A percentile compares a stretch with the other conserved stretches of the same genome.
Evolutionary conservation across 169 alveolate genomes (phyloP).

Genomic region (Cryptosporidium tyzzeri): DNA sequence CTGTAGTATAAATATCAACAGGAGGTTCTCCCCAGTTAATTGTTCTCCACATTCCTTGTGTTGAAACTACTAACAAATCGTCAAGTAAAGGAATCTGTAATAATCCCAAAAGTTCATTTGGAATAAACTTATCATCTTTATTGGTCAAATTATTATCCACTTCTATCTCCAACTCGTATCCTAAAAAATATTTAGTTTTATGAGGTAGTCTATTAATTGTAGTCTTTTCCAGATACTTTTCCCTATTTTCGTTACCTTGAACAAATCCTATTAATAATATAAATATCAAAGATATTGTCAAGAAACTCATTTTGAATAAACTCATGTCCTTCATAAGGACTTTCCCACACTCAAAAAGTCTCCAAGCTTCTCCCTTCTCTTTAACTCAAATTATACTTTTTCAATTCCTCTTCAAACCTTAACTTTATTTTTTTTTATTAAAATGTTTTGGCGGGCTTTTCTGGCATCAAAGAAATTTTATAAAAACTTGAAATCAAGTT

Average conservation of each 20-base stretch:
- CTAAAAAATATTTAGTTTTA: conserved; percentile 16
- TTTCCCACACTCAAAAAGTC: neutral
- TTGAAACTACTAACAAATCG: conserved; percentile 21
- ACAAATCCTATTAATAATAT: neutral
- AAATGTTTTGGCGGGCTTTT: conserved; percentile 3
- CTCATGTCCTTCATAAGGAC: neutral
- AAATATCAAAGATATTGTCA: neutral
- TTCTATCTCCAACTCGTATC: conserved; percentile 31
- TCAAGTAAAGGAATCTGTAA: neutral
- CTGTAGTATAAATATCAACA: conserved; percentile 6
- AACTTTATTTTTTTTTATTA: too few relatives aligned
- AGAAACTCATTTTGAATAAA: neutral
- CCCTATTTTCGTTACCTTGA: neutral
- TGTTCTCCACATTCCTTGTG: conserved; percentile 63
- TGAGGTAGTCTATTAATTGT: conserved; percentile 45
- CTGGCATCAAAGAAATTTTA: too few relatives aligned
- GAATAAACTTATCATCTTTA: neutral
- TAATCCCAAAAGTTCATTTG: conserved; percentile 30
- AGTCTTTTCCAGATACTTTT: neutral
- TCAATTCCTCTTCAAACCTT: neutral
- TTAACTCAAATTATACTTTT: neutral
- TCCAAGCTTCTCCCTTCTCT: neutral
- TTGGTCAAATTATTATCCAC: neutral
- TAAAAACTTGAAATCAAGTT: neutral
- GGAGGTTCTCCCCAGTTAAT: conserved; percentile 72